A percentile compares a stretch with the other conserved stretches of the same genome.
phyloP scores from a whole-genome alignment of 2,329 filamentous ascomycete genomes.

The Cladophialophora psammophila region DNA sequence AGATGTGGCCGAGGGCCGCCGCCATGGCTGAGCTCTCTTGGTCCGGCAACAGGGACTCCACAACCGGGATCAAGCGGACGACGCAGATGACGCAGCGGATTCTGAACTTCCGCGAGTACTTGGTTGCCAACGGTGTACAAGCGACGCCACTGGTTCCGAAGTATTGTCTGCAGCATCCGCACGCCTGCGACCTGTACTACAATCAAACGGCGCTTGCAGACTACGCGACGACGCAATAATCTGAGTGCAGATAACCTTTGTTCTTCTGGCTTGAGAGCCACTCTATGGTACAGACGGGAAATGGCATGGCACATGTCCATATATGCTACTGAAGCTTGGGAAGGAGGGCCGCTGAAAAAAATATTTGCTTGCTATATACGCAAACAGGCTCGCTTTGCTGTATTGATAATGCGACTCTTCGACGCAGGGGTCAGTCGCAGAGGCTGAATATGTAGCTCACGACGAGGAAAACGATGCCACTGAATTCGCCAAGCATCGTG shows the following conservation, averaged over 20 bases:
- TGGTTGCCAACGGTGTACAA: conserved; percentile 62
- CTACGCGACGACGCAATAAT: conserved; percentile 24
- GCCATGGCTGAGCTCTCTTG: conserved; percentile 64
- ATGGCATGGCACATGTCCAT: background rate
- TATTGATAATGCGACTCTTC: background rate
- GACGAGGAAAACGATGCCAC: too few relatives aligned
- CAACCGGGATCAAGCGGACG: conserved; percentile 59
- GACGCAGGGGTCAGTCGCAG: too few relatives aligned
- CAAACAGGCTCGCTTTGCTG: background rate
- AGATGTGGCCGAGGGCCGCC: conserved; percentile 65
- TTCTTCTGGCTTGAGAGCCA: background rate
- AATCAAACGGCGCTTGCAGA: conserved; percentile 54
- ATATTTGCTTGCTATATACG: background rate
- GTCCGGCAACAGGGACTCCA: conserved; percentile 61
- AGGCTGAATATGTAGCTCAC: too few relatives aligned
- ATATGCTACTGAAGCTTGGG: background rate
- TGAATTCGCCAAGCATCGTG: too few relatives aligned
- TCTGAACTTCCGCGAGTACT: conserved; percentile 66
- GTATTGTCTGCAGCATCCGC: conserved; percentile 65
- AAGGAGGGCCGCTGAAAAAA: background rate
- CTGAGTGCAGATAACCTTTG: background rate
- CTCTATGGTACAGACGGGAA: background rate
- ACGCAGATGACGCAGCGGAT: conserved; percentile 63
- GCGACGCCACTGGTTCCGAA: conserved; percentile 63
- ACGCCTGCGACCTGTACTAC: conserved; percentile 63